Percentiles rank a stretch among this genome's conserved stretches.
Conservation (phyloP, 176 grass and related monocot genomes). For the Cymbopogon citratus region DNA sequence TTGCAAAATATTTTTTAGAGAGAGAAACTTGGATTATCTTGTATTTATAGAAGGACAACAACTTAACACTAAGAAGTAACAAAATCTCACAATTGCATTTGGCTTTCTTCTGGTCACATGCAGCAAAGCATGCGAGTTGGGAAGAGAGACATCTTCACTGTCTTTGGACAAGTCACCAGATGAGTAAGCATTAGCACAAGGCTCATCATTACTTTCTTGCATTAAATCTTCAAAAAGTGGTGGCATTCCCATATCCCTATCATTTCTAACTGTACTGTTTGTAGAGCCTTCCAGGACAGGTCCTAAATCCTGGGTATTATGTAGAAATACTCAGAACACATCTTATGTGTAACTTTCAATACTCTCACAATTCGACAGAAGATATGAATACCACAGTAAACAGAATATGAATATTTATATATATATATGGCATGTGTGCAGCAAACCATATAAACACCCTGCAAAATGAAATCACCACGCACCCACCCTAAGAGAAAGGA, state of each 20-base stretch:
- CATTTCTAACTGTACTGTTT: slow-evolving; percentile 15
- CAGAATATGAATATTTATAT: background rate
- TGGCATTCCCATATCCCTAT: slow-evolving; percentile 29
- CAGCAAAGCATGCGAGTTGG: slow-evolving; percentile 63
- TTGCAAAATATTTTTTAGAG: background rate
- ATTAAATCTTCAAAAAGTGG: slow-evolving; percentile 60
- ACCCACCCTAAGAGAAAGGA: background rate
- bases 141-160: slow-evolving; percentile 45
- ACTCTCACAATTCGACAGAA: background rate
- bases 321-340: slow-evolving; percentile 21
- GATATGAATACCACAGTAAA: slow-evolving; percentile 7
- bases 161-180: slow-evolving; percentile 36
- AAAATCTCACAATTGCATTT: slow-evolving; percentile 40
- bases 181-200: slow-evolving; percentile 25
- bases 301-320: slow-evolving; percentile 34
- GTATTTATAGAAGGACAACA: background rate
- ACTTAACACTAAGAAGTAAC: background rate
- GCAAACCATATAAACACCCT: background rate
- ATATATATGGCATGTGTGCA: background rate
- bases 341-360: slow-evolving; percentile 3
- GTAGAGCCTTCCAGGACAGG: slow-evolving; percentile 22
- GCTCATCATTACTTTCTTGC: slow-evolving; percentile 39
- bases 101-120: slow-evolving; percentile 85
- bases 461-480: background rate
- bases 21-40: background rate